Conservation (phyloP, 371 early-diverging fungal species). For the Zychaea mexicana region DNA sequence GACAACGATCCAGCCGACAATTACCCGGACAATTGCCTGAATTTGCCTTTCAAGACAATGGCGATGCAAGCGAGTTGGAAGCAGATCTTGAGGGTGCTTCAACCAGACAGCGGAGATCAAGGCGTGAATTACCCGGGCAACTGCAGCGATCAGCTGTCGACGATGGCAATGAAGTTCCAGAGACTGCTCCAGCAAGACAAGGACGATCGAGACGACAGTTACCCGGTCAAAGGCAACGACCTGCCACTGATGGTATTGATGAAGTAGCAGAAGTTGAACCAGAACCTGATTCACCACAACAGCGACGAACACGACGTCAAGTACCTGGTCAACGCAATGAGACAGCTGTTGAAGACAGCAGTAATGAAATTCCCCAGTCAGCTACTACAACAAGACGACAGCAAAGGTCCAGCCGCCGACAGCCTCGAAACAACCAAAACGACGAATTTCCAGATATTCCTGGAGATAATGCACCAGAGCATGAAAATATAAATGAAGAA, state of each 20-base stretch:
- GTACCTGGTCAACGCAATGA: too few species aligned
- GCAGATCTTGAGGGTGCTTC: not conserved
- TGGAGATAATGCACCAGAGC: too few species aligned
- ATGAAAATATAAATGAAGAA: not conserved
- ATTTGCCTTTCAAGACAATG: too few species aligned
- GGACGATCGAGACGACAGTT: too few species aligned
- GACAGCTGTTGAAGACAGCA: too few species aligned
- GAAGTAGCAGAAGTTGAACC: too few species aligned
- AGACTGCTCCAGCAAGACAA: not conserved
- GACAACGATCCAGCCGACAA: not conserved
- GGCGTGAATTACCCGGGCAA: not conserved
- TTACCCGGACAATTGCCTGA: not conserved
- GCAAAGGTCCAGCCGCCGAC: not conserved
- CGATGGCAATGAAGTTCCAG: not conserved
- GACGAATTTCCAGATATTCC: too few species aligned
- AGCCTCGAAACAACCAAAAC: too few species aligned
- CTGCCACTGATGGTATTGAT: too few species aligned
- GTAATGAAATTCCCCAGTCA: not conserved
- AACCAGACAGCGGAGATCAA: not conserved
- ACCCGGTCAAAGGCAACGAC: too few species aligned
- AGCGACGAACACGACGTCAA: too few species aligned
- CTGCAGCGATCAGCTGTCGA: not conserved
- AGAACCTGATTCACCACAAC: too few species aligned
- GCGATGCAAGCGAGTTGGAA: not conserved
- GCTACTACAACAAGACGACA: not conserved